Evolutionary conservation across 2,329 filamentous ascomycete species (phyloP).

Genomic region (Cladophialophora yegresii): DNA sequence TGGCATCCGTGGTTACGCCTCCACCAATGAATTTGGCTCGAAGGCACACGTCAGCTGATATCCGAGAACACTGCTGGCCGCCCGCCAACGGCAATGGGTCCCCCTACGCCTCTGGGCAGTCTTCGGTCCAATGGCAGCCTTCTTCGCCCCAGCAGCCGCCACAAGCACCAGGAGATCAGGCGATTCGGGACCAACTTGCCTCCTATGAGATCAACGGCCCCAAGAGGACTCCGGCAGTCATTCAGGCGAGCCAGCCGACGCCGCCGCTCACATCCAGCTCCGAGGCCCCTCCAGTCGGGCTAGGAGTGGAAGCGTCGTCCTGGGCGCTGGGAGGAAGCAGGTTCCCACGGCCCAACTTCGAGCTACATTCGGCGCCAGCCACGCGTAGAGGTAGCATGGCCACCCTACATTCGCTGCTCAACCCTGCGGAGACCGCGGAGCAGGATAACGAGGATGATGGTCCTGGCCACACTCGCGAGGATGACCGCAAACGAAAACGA

Average conservation of each 20-base stretch:
- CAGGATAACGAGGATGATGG: slow-evolving; percentile 63
- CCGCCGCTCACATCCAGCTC: slow-evolving; percentile 29
- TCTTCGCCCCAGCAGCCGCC: slow-evolving; percentile 52
- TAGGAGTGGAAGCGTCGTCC: slow-evolving; percentile 32
- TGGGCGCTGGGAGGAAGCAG: slow-evolving; percentile 31
- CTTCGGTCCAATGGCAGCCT: slow-evolving; percentile 62
- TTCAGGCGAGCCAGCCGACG: slow-evolving; percentile 27
- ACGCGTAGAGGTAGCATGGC: slow-evolving; percentile 71
- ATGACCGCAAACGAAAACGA: slow-evolving; percentile 65
- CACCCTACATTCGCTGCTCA: slow-evolving; percentile 66
- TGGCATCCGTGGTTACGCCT: slow-evolving; percentile 57
- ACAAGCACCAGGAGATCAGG: slow-evolving; percentile 56
- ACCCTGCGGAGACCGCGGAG: slow-evolving; percentile 68
- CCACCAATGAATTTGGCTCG: slow-evolving; percentile 70
- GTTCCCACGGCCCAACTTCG: slow-evolving; percentile 34
- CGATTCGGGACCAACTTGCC: slow-evolving; percentile 63
- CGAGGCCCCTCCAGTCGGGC: slow-evolving; percentile 28
- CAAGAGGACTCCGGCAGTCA: slow-evolving; percentile 44
- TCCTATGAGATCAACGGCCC: slow-evolving; percentile 66
- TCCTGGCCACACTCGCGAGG: slow-evolving; percentile 58
- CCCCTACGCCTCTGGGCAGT: slow-evolving; percentile 66
- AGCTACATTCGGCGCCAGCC: slow-evolving; percentile 57
- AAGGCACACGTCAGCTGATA: slow-evolving; percentile 93
- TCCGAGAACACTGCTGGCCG: slow-evolving; percentile 82
- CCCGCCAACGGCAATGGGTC: slow-evolving; percentile 50